These are phyloP conservation scores for Vachellia collinsii DNA, from an alignment of 306 rosid genomes.

Conservation along the genomic window DNA sequence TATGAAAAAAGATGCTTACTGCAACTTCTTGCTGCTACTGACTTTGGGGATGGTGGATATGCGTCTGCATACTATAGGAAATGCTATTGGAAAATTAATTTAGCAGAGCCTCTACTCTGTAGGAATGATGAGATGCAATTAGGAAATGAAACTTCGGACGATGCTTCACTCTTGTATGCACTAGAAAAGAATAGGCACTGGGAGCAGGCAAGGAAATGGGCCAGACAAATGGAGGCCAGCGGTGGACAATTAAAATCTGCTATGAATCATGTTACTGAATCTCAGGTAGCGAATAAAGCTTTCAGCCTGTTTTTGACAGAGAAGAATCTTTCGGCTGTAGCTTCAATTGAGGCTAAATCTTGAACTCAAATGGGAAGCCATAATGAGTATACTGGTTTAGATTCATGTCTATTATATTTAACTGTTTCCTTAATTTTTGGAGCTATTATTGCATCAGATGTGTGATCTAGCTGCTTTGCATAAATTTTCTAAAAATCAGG, in stretches of 20 bases:
- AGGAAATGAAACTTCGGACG: constrained; percentile 78
- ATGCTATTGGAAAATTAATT: constrained; percentile 83
- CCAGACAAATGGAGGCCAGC: constrained; percentile 90
- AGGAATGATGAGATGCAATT: constrained; percentile 68
- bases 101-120: constrained; percentile 86
- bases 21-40: constrained; percentile 91
- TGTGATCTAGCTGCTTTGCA: constrained; percentile 30
- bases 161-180: constrained; percentile 81
- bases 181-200: constrained; percentile 85
- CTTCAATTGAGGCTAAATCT: constrained; percentile 23
- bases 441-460: constrained; percentile 21
- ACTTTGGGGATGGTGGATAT: constrained; percentile 92
- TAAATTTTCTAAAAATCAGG: constrained; percentile 13
- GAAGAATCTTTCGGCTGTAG: not conserved
- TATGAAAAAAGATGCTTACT: constrained; percentile 94
- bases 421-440: constrained; percentile 31
- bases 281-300: constrained; percentile 67
- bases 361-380: constrained; percentile 23
- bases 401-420: not conserved
- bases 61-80: constrained; percentile 68
- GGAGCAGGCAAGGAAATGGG: constrained; percentile 99
- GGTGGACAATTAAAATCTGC: constrained; percentile 81
- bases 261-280: constrained; percentile 89
- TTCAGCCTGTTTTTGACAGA: constrained; percentile 40
- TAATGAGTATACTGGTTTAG: constrained; percentile 27